Percentiles rank a stretch among this genome's conserved stretches.
Conservation (phyloP, 345 rosid genomes). For the Noccaea bulbosa region DNA sequence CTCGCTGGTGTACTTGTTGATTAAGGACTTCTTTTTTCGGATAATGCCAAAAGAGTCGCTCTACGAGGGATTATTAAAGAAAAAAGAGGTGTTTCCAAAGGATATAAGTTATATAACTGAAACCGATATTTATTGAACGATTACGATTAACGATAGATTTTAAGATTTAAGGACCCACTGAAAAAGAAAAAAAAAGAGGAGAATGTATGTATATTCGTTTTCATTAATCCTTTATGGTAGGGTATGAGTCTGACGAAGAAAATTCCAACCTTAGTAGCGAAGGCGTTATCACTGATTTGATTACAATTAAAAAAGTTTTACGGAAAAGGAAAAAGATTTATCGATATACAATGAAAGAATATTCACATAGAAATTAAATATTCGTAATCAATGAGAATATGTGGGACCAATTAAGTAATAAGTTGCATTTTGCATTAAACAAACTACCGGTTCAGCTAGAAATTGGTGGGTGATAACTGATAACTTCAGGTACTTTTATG, state of each 20-base stretch:
- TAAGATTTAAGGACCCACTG: not conserved
- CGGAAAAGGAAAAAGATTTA: too few species aligned
- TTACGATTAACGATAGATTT: not conserved
- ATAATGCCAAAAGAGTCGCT: not conserved
- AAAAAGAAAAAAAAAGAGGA: not conserved
- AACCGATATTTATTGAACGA: not conserved
- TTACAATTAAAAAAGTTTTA: too few species aligned
- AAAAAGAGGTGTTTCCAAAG: not conserved
- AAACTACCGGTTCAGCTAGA: too few species aligned
- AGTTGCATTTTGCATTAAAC: too few species aligned
- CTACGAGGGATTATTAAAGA: not conserved
- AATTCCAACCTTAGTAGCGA: not conserved
- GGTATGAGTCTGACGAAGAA: not conserved
- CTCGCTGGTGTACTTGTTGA: not conserved
- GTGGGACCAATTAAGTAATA: slow-evolving; percentile 12
- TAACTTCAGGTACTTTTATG: too few species aligned
- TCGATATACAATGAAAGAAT: too few species aligned
- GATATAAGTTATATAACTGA: not conserved
- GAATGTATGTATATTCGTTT: slow-evolving; percentile 13
- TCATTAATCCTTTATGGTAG: not conserved
- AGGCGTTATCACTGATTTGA: too few species aligned
- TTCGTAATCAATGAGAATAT: not conserved
- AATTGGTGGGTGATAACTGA: too few species aligned
- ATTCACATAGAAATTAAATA: not conserved
- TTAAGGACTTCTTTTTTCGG: not conserved